phyloP scores from a whole-genome alignment of 2,329 filamentous ascomycete species.

The Elsinoe batatas region DNA sequence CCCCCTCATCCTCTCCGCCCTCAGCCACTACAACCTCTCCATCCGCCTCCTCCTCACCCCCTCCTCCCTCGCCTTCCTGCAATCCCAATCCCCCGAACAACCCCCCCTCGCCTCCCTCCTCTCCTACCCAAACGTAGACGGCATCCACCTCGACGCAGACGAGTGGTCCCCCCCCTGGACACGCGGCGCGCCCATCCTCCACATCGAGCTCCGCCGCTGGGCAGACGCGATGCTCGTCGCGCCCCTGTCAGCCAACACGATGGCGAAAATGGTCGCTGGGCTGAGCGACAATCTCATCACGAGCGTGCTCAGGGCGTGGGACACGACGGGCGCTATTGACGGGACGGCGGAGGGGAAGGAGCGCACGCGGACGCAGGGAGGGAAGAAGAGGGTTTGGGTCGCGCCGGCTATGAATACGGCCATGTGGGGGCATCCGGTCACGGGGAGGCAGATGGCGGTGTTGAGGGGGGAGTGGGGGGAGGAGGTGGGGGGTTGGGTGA shows the following conservation, averaged over 20 bases:
- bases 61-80: conserved; percentile 64
- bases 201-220: conserved; percentile 81
- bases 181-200: conserved; percentile 68
- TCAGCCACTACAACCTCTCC: conserved; percentile 52
- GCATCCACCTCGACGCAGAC: conserved; percentile 70
- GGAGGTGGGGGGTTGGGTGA: conserved; percentile 45
- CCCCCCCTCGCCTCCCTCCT: conserved; percentile 54
- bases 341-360: conserved; percentile 20
- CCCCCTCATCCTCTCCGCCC: conserved; percentile 40
- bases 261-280: conserved; percentile 75
- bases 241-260: conserved; percentile 71
- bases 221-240: conserved; percentile 71
- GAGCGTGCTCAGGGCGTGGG: conserved; percentile 78
- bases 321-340: conserved; percentile 56
- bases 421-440: conserved; percentile 84
- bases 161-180: conserved; percentile 78
- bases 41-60: conserved; percentile 77
- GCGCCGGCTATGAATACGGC: conserved; percentile 80
- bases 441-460: conserved; percentile 57
- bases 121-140: conserved; percentile 62
- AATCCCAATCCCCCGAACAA: conserved; percentile 67
- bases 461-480: conserved; percentile 65
- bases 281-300: conserved; percentile 65
- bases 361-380: conserved; percentile 19
- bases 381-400: conserved; percentile 60